Percentiles rank a stretch among this genome's conserved stretches.
Conservation (phyloP, 805 yeast species). For the Metschnikowia lochheadii region DNA sequence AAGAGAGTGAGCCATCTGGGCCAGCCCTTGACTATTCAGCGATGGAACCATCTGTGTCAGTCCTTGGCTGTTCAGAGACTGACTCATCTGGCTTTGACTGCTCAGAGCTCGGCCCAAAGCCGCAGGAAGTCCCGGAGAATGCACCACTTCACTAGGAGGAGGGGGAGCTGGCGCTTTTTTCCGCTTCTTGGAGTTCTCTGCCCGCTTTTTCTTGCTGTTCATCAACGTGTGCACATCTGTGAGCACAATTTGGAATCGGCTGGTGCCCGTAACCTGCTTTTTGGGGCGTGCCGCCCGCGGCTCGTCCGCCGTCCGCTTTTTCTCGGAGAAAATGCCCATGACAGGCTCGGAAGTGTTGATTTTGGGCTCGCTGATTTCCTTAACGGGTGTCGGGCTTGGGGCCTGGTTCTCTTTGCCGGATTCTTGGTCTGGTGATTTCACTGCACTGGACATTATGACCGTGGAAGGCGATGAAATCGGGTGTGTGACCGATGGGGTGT, state of each 20-base stretch:
- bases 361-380: conserved; percentile 14
- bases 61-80: background rate
- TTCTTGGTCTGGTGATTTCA: conserved; percentile 16
- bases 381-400: conserved; percentile 39
- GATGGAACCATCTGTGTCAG: background rate
- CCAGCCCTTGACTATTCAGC: background rate
- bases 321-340: conserved; percentile 38
- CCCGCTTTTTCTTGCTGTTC: conserved; percentile 18
- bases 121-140: background rate
- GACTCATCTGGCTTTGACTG: background rate
- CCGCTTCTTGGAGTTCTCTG: conserved; percentile 3
- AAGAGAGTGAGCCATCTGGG: background rate
- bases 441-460: conserved; percentile 35
- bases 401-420: conserved; percentile 15
- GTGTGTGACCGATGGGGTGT: conserved; percentile 33
- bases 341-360: conserved; percentile 24
- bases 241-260: conserved; percentile 18
- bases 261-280: conserved; percentile 11
- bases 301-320: conserved; percentile 10
- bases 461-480: conserved; percentile 40
- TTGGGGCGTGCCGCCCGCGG: conserved; percentile 10
- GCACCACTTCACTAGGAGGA: background rate
- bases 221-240: conserved; percentile 21
- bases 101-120: background rate
- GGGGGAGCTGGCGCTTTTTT: background rate